Percentiles rank a stretch among this genome's conserved stretches.
Evolutionary conservation across 768 basidiomycete genomes (phyloP).

Genomic region (Leccinum subtestaceum): DNA sequence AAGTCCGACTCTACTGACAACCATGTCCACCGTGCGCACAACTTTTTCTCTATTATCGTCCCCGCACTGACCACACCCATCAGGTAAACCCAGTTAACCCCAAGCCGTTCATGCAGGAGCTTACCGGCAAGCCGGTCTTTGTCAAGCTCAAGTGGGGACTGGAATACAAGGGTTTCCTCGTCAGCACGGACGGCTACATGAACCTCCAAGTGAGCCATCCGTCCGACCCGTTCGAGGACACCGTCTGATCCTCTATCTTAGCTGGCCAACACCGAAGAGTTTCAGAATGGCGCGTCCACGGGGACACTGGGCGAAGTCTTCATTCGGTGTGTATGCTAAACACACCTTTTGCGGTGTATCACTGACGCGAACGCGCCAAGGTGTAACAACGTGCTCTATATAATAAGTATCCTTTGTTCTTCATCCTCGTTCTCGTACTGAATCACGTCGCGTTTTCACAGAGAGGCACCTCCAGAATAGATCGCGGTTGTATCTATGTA

Average conservation of each 20-base stretch:
- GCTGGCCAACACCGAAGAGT: conserved; percentile 97
- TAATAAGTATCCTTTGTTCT: conserved; percentile 60
- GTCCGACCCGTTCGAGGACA: not conserved
- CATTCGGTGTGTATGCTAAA: conserved; percentile 66
- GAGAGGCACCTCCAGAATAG: conserved; percentile 66
- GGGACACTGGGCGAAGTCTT: conserved; percentile 98
- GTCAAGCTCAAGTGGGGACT: conserved; percentile 98
- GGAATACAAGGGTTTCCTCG: conserved; percentile 98
- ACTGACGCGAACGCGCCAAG: conserved; percentile 36
- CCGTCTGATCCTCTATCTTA: not conserved
- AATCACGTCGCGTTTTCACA: conserved; percentile 43
- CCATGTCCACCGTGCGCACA: conserved; percentile 32
- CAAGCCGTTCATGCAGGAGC: conserved; percentile 97
- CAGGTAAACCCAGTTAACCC: conserved; percentile 95
- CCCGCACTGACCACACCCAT: conserved; percentile 44
- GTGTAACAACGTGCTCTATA: conserved; percentile 96
- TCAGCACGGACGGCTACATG: conserved; percentile 99
- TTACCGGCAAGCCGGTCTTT: conserved; percentile 94
- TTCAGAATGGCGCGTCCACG: conserved; percentile 92
- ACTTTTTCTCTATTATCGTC: conserved; percentile 46
- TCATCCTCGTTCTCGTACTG: conserved; percentile 7
- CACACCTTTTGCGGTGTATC: conserved; percentile 2
- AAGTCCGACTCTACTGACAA: conserved; percentile 35
- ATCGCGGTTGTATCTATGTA: conserved; percentile 8
- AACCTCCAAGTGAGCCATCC: conserved; percentile 79